Base-by-base conservation (phyloP, 176 grass and related monocot species). In the Zea luxurians region DNA sequence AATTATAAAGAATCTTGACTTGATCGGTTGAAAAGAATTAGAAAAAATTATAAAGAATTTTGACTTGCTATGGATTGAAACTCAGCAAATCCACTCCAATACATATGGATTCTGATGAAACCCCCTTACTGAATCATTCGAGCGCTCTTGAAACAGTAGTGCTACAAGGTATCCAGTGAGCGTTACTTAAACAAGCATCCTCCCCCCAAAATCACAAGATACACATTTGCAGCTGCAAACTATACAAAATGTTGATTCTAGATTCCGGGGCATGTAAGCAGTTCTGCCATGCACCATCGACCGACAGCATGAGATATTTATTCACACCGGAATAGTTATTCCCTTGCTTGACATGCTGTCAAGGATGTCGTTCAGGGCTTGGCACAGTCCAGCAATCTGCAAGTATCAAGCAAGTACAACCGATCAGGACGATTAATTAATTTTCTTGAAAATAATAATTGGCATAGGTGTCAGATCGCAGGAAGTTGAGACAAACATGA, bases 361-460 rank as follows among this genome's bases (percentile, higher is more conserved):
- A 48, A 99, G 90, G 55, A 99, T 96, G 79, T 99, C 96, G 65
- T 99, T 99, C 70, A 99, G 50, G 10, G 90, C 92, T 90, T 99
- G 96, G 42, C 96, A 99, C 69, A 93, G 68, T 53, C 90, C 92
- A 42, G 87, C 88, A 91, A 99, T 99, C 96, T 99, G 44, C 57
- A 74, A 68, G 46, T 40, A 46, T 50, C 9, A 48, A 41, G 36
- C 11, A 48, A 61, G 37, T 17, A 35, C 40, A 80, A 16, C 17
- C 5, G 1, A 81, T 34, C n/a, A 9, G 9, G 2, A 4, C 9
- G 4, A 4, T 10, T 44, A 13, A 0, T 59, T 66, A 13, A 0
- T 59, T 66, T 64, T 57, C 47, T 4, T 43, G 38, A 47, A 43
- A 13, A 21, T 34, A 80, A 48, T 13, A 20, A 37, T 48, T 2